Conservation (phyloP, 2,329 filamentous ascomycete genomes). For the Talaromyces piceae region DNA sequence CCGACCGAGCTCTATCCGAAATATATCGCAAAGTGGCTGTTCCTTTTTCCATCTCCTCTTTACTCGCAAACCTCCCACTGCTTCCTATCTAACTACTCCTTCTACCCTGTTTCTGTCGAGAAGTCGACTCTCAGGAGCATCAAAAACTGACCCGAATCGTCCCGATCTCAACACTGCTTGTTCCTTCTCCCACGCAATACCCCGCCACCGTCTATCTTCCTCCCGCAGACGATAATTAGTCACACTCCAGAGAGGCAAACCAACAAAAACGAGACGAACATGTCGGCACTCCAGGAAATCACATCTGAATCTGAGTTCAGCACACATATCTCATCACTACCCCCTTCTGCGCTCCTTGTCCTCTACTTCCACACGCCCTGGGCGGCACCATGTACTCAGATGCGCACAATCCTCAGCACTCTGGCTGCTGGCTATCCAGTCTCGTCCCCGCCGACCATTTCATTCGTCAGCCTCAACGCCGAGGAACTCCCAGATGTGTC, state of each 20-base stretch:
- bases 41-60: background rate
- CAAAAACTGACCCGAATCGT: background rate
- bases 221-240: background rate
- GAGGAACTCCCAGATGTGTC: constrained; percentile 89
- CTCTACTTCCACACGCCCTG: constrained; percentile 95
- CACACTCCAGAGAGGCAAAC: background rate
- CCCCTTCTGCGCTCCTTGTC: constrained; percentile 65
- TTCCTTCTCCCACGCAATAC: constrained; percentile 54
- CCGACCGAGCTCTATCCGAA: constrained; percentile 3
- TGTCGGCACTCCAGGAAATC: constrained; percentile 75
- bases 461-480: constrained; percentile 86
- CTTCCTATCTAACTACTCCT: background rate
- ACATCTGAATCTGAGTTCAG: constrained; percentile 66
- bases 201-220: background rate
- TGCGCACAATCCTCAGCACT: constrained; percentile 76
- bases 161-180: background rate
- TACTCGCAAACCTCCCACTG: background rate
- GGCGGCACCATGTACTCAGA: constrained; percentile 93
- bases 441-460: constrained; percentile 57
- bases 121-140: background rate
- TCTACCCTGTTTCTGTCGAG: background rate
- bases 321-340: constrained; percentile 57
- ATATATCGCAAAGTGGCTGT: too few relatives aligned
- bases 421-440: constrained; percentile 80
- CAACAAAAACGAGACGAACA: constrained; percentile 32